A percentile compares a stretch with the other conserved stretches of the same genome.
phyloP scores from a whole-genome alignment of 768 basidiomycete species.

The Russula griseocarnosa region DNA sequence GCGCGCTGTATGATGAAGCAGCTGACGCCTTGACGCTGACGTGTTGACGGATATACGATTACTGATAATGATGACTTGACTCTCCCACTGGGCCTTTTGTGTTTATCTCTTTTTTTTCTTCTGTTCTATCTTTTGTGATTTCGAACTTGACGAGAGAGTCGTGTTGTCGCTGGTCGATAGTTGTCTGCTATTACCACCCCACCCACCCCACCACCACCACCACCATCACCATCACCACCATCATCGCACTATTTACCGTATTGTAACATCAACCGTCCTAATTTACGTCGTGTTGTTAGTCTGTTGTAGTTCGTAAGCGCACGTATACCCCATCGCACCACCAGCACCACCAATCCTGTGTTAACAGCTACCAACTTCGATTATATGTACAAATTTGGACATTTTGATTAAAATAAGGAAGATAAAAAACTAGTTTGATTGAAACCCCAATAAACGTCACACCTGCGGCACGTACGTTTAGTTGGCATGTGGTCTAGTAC shows the following conservation, averaged over 20 bases:
- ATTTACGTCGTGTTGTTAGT: neutral
- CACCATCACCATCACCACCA: neutral
- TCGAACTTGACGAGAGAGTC: neutral
- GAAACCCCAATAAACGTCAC: neutral
- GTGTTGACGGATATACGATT: neutral
- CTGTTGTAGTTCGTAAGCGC: slow-evolving; percentile 6
- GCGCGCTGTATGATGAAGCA: neutral
- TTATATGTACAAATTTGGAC: slow-evolving; percentile 15
- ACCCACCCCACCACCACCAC: neutral
- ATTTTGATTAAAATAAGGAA: neutral
- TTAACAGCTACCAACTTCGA: slow-evolving; percentile 3
- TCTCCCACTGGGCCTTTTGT: neutral
- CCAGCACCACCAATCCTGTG: neutral
- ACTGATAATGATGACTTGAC: slow-evolving; percentile 6
- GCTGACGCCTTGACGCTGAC: slow-evolving; percentile 12
- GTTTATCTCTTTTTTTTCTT: neutral
- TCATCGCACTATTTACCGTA: slow-evolving; percentile 1
- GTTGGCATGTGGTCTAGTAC: neutral
- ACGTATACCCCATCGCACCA: neutral
- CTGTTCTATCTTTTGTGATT: no score
- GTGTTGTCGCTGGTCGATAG: slow-evolving; percentile 24
- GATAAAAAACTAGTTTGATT: no score
- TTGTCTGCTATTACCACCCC: neutral
- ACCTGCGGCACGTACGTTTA: neutral
- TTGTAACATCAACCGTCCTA: neutral